These are phyloP conservation scores for Filosporella fistucella DNA, from an alignment of 495 filamentous ascomycete species.

Conservation along the genomic window DNA sequence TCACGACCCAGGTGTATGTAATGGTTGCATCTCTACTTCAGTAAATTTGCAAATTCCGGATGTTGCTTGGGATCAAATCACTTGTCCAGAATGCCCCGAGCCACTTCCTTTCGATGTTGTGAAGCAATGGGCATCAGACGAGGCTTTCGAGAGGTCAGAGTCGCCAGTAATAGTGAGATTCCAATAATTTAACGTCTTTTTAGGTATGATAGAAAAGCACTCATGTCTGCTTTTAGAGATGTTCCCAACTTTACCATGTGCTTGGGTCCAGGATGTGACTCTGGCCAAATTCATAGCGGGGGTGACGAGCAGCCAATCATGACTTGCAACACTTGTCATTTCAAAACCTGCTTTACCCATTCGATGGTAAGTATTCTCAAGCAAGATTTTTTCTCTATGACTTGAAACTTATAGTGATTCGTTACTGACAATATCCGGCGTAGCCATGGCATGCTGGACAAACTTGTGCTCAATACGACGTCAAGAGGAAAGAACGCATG, in stretches of 20 bases:
- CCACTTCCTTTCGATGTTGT: constrained; percentile 1
- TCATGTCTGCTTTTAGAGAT: not conserved
- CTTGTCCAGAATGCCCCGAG: constrained; percentile 4
- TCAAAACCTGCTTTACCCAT: constrained; percentile 17
- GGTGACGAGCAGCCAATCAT: constrained; percentile 12
- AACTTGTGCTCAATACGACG: constrained; percentile 17
- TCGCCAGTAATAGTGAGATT: not conserved
- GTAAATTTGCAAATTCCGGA: constrained; percentile 5
- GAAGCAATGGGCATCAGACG: not conserved
- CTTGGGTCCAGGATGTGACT: constrained; percentile 8
- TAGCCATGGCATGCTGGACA: constrained; percentile 14
- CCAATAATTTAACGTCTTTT: not conserved
- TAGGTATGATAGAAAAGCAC: constrained; percentile 8
- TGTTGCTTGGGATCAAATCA: constrained; percentile 7
- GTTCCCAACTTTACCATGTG: constrained; percentile 3
- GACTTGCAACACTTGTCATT: constrained; percentile 14
- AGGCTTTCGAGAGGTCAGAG: not conserved
- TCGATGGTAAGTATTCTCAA: not conserved
- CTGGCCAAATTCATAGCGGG: constrained; percentile 9
- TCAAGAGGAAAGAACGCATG: not conserved
- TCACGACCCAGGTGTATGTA: constrained; percentile 1
- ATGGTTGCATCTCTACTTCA: not conserved
- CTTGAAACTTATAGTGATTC: too few relatives aligned
- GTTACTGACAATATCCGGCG: too few relatives aligned
- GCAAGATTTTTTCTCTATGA: not conserved